phyloP scores from a whole-genome alignment of 768 basidiomycete genomes.

The Suillus subalutaceus region DNA sequence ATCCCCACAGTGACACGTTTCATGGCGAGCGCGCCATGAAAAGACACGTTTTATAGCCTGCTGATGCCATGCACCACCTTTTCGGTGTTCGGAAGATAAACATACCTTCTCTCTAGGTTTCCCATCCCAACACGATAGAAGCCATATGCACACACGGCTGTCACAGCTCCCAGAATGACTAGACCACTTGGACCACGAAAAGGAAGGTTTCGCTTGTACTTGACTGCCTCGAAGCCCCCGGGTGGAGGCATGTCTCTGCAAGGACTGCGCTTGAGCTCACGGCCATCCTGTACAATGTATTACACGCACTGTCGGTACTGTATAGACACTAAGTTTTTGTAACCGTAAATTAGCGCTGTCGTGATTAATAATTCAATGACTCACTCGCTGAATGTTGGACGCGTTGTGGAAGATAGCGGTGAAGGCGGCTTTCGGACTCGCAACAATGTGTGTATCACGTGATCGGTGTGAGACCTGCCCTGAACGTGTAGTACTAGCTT shows the following conservation, averaged over 20 bases:
- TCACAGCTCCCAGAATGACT: slow-evolving; percentile 84
- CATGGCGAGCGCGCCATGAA: slow-evolving; percentile 57
- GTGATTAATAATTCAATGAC: not conserved
- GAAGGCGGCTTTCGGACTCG: not conserved
- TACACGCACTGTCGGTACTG: slow-evolving; percentile 32
- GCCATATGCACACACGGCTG: slow-evolving; percentile 84
- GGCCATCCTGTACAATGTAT: slow-evolving; percentile 15
- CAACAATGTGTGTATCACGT: not conserved
- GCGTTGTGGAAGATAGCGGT: not conserved
- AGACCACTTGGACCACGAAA: slow-evolving; percentile 84
- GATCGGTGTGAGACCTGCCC: not conserved
- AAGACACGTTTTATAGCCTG: slow-evolving; percentile 70
- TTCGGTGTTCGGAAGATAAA: slow-evolving; percentile 32
- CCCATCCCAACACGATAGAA: slow-evolving; percentile 92
- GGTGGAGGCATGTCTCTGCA: slow-evolving; percentile 92
- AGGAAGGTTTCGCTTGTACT: slow-evolving; percentile 96
- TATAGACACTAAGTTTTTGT: slow-evolving; percentile 24
- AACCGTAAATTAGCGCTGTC: not conserved
- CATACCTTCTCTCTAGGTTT: slow-evolving; percentile 91
- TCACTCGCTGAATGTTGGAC: slow-evolving; percentile 5
- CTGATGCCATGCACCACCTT: slow-evolving; percentile 43
- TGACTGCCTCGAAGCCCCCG: slow-evolving; percentile 90
- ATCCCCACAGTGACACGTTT: slow-evolving; percentile 67
- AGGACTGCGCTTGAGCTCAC: slow-evolving; percentile 17
- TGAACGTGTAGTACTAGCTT: not conserved